phyloP scores from a whole-genome alignment of 805 yeast species.

The Candida pini region DNA sequence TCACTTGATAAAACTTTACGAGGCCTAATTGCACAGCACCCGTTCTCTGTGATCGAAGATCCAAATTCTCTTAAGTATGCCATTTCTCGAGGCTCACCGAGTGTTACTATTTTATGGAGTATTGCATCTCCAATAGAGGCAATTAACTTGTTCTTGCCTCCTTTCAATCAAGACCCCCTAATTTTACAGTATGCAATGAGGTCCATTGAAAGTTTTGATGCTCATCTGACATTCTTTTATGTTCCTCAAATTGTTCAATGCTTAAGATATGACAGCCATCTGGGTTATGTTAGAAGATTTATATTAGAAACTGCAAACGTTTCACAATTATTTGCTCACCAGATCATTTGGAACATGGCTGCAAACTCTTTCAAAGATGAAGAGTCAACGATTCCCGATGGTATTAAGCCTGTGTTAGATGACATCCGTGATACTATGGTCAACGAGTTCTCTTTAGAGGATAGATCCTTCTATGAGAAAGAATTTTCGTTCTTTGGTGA shows the following conservation, averaged over 20 bases:
- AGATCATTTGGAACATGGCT: constrained; percentile 95
- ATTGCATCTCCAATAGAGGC: constrained; percentile 79
- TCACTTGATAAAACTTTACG: constrained; percentile 36
- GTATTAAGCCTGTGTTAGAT: constrained; percentile 78
- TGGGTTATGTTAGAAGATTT: constrained; percentile 83
- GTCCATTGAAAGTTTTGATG: constrained; percentile 82
- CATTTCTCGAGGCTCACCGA: constrained; percentile 21
- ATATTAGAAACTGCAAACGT: constrained; percentile 90
- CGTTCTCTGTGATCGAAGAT: constrained; percentile 50
- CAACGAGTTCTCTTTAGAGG: constrained; percentile 51
- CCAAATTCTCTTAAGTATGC: constrained; percentile 58
- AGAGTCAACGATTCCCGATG: constrained; percentile 74
- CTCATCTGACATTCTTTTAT: constrained; percentile 85
- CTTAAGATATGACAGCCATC: constrained; percentile 63
- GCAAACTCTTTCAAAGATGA: constrained; percentile 92
- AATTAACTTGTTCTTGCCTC: constrained; percentile 76
- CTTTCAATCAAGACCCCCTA: constrained; percentile 57
- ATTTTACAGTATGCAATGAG: constrained; percentile 85
- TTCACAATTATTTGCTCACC: constrained; percentile 91
- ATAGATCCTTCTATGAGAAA: constrained; percentile 61
- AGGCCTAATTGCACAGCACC: constrained; percentile 45
- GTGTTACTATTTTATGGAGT: constrained; percentile 50
- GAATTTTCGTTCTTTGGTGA: constrained; percentile 89
- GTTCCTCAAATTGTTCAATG: constrained; percentile 98
- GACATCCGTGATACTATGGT: constrained; percentile 62